Evolutionary conservation across 805 yeast genomes (phyloP).

Genomic region (Candida gorgasii): DNA sequence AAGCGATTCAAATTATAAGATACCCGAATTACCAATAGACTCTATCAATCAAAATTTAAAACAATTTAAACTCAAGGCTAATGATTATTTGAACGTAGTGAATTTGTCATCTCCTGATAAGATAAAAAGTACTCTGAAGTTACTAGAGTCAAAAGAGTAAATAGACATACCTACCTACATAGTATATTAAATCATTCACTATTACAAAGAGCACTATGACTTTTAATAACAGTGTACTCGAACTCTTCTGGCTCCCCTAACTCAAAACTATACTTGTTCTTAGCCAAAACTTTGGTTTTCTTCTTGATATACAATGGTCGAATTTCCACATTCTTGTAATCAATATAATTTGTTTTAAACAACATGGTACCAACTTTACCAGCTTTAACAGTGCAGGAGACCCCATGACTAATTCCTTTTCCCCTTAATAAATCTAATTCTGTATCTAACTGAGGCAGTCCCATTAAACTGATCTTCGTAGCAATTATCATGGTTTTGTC

Average conservation of each 20-base stretch:
- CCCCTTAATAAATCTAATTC: slow-evolving; percentile 9
- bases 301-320: slow-evolving; percentile 2
- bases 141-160: neutral
- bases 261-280: neutral
- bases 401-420: slow-evolving; percentile 1
- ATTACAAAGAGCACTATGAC: slow-evolving; percentile 4
- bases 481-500: slow-evolving; percentile 30
- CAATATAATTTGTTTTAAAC: slow-evolving; percentile 3
- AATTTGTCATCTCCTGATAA: slow-evolving; percentile 39
- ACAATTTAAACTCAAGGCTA: slow-evolving; percentile 23
- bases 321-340: neutral
- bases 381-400: slow-evolving; percentile 8
- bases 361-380: slow-evolving; percentile 9
- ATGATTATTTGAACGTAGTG: slow-evolving; percentile 51
- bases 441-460: neutral
- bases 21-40: slow-evolving; percentile 17
- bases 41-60: slow-evolving; percentile 9
- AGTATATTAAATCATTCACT: slow-evolving; percentile 2
- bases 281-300: neutral
- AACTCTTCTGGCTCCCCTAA: neutral
- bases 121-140: slow-evolving; percentile 43
- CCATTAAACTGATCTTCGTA: neutral
- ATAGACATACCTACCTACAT: neutral
- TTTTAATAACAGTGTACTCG: slow-evolving; percentile 1
- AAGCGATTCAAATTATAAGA: slow-evolving; percentile 34